Evolutionary conservation across 305 asterid species (phyloP).

Genomic region (Ajuga reptans): DNA sequence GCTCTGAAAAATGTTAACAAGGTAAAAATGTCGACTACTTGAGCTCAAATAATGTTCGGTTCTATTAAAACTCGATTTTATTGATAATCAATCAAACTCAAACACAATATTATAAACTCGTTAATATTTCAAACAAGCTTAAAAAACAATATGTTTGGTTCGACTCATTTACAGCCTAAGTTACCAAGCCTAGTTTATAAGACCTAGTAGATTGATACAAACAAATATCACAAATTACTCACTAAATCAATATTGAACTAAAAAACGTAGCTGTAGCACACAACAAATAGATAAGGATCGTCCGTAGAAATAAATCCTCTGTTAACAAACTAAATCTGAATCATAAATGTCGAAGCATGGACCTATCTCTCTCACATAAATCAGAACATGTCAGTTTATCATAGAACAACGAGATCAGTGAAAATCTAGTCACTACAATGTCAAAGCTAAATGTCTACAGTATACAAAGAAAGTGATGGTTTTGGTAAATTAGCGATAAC

Average conservation of each 20-base stretch:
- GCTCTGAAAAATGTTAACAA: no score
- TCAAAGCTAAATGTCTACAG: slow-evolving; percentile 21
- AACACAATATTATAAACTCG: no score
- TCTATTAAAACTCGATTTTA: no score
- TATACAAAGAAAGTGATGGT: slow-evolving; percentile 29
- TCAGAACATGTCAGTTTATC: not conserved
- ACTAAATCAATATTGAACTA: not conserved
- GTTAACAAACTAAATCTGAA: not conserved
- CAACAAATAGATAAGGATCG: not conserved
- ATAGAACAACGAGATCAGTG: slow-evolving; percentile 7
- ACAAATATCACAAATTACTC: not conserved
- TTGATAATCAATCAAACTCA: no score
- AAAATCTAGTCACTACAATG: not conserved
- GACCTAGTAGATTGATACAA: no score
- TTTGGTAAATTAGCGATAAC: slow-evolving; percentile 29
- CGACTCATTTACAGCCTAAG: no score
- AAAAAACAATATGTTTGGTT: no score
- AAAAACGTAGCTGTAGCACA: not conserved
- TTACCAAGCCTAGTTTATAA: no score
- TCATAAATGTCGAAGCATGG: not conserved
- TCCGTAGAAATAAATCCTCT: not conserved
- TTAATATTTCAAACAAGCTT: no score
- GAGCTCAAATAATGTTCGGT: no score
- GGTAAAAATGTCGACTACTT: no score
- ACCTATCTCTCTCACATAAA: not conserved